phyloP scores from a whole-genome alignment of 2,329 filamentous ascomycete genomes.

The Nemania sp. region DNA sequence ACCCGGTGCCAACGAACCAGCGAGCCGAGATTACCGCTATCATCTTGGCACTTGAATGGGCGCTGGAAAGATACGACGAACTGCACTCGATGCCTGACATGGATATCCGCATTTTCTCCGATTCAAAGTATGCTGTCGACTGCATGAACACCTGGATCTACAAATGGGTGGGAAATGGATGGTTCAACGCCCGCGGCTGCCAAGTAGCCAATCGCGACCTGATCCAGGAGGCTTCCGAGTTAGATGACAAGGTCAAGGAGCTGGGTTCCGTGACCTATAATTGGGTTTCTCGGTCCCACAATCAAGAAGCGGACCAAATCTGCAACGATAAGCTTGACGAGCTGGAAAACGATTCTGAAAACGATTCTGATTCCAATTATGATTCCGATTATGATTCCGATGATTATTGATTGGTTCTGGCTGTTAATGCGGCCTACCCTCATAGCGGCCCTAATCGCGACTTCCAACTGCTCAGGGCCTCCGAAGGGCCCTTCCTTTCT shows the following conservation, averaged over 20 bases:
- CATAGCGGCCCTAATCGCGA: too few relatives aligned
- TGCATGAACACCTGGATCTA: conserved; percentile 41
- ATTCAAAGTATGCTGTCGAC: conserved; percentile 42
- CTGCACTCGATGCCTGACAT: conserved; percentile 29
- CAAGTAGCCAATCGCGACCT: conserved; percentile 43
- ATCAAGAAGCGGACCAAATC: conserved; percentile 36
- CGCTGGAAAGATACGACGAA: conserved; percentile 39
- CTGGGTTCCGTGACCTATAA: conserved; percentile 38
- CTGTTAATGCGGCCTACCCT: too few relatives aligned
- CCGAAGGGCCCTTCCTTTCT: too few relatives aligned
- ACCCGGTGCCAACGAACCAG: conserved; percentile 37
- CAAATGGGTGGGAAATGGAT: conserved; percentile 41
- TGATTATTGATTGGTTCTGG: too few relatives aligned
- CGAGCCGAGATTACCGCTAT: conserved; percentile 43
- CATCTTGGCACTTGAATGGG: conserved; percentile 53
- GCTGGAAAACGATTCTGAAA: background rate
- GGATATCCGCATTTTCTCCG: conserved; percentile 39
- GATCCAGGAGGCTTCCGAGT: conserved; percentile 34
- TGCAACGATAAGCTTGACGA: conserved; percentile 38
- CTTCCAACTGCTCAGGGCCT: too few relatives aligned
- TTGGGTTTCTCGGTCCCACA: conserved; percentile 41
- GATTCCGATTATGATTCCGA: too few relatives aligned
- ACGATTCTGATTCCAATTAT: too few relatives aligned
- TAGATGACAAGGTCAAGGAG: conserved; percentile 33
- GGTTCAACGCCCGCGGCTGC: conserved; percentile 36